Base-by-base conservation (phyloP, 129 eudicot genomes). In the Ambrosia trifida region DNA sequence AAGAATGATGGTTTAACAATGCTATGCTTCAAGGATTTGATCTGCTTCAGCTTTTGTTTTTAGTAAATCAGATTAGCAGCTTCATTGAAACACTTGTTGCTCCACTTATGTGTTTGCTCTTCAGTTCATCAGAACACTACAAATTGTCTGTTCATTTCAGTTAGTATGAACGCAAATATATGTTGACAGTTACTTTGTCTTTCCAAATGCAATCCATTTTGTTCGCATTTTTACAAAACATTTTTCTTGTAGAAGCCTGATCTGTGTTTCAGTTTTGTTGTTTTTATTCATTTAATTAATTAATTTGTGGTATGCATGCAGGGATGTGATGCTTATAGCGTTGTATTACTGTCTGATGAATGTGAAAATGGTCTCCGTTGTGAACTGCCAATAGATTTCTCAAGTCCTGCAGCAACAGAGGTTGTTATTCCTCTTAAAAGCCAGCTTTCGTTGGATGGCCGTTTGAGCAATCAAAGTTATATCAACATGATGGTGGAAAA, bases 311-410 rank as follows among this genome's bases (percentile, higher is more conserved):
- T 63, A 44, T 64, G 47, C 71, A 44, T 80, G 69, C 84, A 90
- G 97, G 84, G 80, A 75, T 87, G 81, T 70, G 84, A 75, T 75
- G 74, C 70, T 35, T 86, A 81, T 62, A 78, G 85, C 44, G 74
- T 85, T 67, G 72, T 83, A 53, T 49, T 87, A 61, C 47, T 83
- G 61, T 86, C 86, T 69, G 95, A 87, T 82, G 89, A 85, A 75
- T 78, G 82, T 65, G 50, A 79, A 7, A 60, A 65, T 11, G 79
- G 78, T 58, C 53, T 74, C 3, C 75, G 68, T 19, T 71, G 66
- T 81, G 88, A 69, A 77, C 20, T 83, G 1, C 81, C 81, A 64
- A 32, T 70, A 72, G 66, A 78, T 66, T 44, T 72, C 58, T 47
- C 72, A n/a, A 76, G 41, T 68, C 77, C 61, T 68, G 33, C 64